phyloP scores from a whole-genome alignment of 805 yeast species.

The Pichia insulana region DNA sequence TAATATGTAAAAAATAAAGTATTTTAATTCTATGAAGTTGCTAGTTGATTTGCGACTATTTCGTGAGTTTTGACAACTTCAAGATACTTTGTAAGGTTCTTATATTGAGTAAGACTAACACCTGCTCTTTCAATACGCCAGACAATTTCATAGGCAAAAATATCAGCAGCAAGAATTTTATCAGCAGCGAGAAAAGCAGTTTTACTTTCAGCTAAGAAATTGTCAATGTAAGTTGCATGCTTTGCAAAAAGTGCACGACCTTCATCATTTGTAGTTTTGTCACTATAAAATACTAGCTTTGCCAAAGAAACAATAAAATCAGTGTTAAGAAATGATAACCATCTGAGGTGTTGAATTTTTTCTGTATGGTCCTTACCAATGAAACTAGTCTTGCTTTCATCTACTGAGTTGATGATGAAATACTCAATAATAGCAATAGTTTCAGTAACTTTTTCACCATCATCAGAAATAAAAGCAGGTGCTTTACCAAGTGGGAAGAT shows the following conservation, averaged over 20 bases:
- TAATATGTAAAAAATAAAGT: too few relatives aligned
- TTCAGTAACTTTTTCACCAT: conserved; percentile 7
- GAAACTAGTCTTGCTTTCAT: conserved; percentile 30
- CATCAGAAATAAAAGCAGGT: conserved; percentile 5
- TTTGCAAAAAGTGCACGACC: background rate
- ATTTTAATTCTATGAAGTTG: too few relatives aligned
- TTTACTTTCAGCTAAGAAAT: background rate
- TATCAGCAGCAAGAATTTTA: background rate
- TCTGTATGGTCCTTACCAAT: conserved; percentile 53
- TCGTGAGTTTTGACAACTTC: too few relatives aligned
- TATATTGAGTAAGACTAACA: too few relatives aligned
- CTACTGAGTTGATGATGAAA: background rate
- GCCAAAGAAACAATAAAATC: conserved; percentile 30
- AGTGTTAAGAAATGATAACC: conserved; percentile 66
- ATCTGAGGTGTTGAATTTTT: conserved; percentile 53
- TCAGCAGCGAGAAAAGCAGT: background rate
- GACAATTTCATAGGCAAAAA: too few relatives aligned
- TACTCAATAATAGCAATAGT: conserved; percentile 4
- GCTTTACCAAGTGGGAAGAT: conserved; percentile 3
- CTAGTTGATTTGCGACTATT: too few relatives aligned
- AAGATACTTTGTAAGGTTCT: too few relatives aligned
- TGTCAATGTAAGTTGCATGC: background rate
- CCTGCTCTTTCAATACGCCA: too few relatives aligned
- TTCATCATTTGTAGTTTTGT: background rate
- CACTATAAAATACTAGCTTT: background rate